Base-by-base conservation (phyloP, 495 filamentous ascomycete species). In the Poronia punctata region DNA sequence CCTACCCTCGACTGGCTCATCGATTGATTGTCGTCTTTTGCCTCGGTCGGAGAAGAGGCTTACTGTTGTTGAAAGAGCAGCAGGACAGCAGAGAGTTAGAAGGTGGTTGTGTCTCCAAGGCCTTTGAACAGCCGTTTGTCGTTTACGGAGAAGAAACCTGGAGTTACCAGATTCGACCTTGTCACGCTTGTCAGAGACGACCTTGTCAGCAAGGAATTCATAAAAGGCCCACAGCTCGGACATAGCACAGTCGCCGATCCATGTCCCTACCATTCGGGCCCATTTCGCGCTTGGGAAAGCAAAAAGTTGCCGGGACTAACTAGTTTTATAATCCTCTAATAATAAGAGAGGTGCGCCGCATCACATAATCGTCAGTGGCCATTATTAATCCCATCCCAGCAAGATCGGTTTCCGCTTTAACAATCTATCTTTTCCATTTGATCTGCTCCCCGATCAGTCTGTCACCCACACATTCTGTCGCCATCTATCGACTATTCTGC, bases 321-420 rank as follows among this genome's bases (percentile, higher is more conserved):
- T n/a, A n/a, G n/a, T n/a, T n/a, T n/a, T n/a, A n/a, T n/a, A n/a
- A n/a, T n/a, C n/a, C n/a, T n/a, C n/a, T 21, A 37, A 45, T 38
- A 45, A 45, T 27, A 44, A 44, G 33, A 38, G 34, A 34, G 32
- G 33, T n/a, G n/a, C n/a, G n/a, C n/a, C n/a, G n/a, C 42, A 45
- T 45, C 42, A 45, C 34, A 45, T 31, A 37, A 38, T 45, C 42
- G 42, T 38, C 34, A 45, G 14, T 31, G 33, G 25, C 25, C 41
- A 45, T 45, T 45, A 45, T 38, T 45, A 45, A 45, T 45, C 42
- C 21, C 14, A 16, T 38, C 26, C 30, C 2, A 26, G 27, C 21
- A 32, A 43, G 10, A 35, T 28, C 31, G 40, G 22, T 19, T 34
- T 33, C 9, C 23, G 12, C n/a, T 41, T 41, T 41, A 41, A 17